Evolutionary conservation across 2,329 filamentous ascomycete genomes (phyloP), one percentile per base, ranked within the genome.

Genomic region (Colletotrichum viniferum): DNA sequence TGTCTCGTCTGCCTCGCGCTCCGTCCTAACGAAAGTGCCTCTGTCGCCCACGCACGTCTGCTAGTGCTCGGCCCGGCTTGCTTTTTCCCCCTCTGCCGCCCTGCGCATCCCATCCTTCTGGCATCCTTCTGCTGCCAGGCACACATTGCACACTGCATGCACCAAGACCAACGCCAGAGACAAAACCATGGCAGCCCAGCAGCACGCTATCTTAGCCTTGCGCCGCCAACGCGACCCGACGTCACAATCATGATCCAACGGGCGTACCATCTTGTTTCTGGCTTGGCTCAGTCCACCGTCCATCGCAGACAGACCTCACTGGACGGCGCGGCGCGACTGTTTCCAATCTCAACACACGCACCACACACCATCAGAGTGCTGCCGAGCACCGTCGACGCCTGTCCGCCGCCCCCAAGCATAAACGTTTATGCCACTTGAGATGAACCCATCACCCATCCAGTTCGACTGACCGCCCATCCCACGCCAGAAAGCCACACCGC

Each of bases 231-330:
- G 32, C 58, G 21, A 52, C 18, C 24, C 73, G 56, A 75, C 69
- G 73, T 73, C 73, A 73, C 69, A 48, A 24, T 60, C 58, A 28
- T 43, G 68, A 71, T 66, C 38, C 38, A 26, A 74, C 62, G 58
- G 62, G 36, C 56, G 55, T 65, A 36, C 68, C 21, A 69, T 32
- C 43, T 24, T 32, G 52, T 34, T 62, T 66, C 30, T 67, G 62
- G 62, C 73, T 74, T 74, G 73, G 69, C 62, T 36, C 62, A 38
- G 43, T 56, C 62, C 62, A 72, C 55, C 69, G 43, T 52, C n/a
- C 43, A 52, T 52, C 43, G n/a, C 43, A 52, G 43, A 52, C n/a
- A 52, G 43, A 52, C n/a, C 43, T 52, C 43, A 52, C 43, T 52
- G 43, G 43, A 52, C 43, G 43, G 43, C 43, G 43, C 43, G 43